Evolutionary conservation across 2,329 filamentous ascomycete genomes (phyloP), one percentile per base, ranked within the genome.

Genomic region (Aspergillus versicolor): DNA sequence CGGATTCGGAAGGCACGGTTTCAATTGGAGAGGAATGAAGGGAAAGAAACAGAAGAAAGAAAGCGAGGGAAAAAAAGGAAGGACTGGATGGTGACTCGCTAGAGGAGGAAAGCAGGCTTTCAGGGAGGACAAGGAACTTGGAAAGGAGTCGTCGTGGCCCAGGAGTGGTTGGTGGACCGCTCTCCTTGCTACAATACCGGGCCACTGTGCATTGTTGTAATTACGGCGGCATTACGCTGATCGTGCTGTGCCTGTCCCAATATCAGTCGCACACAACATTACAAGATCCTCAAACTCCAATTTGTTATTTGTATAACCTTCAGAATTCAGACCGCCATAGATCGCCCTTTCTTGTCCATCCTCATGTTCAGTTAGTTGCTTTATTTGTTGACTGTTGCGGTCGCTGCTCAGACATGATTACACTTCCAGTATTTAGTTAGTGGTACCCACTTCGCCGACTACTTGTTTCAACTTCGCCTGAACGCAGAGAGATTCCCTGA

Each of bases 41-140:
- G 61, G 55, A 61, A 66, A 66, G 65, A 66, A 68, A 61, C 62
- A 63, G 57, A 63, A 62, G 62, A 70, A 70, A 73, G 70, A 64
- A 74, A 70, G 71, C 65, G 69, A 70, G 71, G 74, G 69, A 73
- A 73, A 65, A 61, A 59, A 63, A 62, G 53, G 62, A 65, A 56
- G 52, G 61, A 63, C 50, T 60, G 60, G 55, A 59, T 59, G 54
- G 56, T 50, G 54, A 59, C 49, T 47, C 56, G 54, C 52, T 54
- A 63, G 40, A 61, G 58, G 58, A 49, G 62, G 54, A 61, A 60
- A 52, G 59, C 60, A 61, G 60, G 55, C 52, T 58, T 64, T 63
- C 54, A 65, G 63, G 61, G 67, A 65, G 63, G 62, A 62, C 62
- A 63, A 63, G 60, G 24, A 21, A 27, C 24, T 9, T 8, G 24